Evolutionary conservation across 2,329 filamentous ascomycete species (phyloP).

Genomic region (Ophioceras dolichostomum): DNA sequence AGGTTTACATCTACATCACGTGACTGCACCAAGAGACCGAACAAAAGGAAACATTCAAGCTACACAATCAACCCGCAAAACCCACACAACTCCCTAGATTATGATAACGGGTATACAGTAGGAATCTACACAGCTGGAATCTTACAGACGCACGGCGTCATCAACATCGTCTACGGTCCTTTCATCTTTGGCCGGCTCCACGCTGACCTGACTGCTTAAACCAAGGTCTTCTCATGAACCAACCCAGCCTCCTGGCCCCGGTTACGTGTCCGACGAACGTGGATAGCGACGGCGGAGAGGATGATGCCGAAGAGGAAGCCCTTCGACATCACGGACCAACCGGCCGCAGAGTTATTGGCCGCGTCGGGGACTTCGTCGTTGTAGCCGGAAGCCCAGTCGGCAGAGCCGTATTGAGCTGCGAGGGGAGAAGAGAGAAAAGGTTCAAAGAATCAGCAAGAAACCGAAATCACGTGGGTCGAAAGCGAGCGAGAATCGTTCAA

Average conservation of each 20-base stretch:
- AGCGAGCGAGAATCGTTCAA: no score
- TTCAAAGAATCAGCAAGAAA: conserved; percentile 20
- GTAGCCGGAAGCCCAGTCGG: conserved; percentile 23
- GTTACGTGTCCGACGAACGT: conserved; percentile 25
- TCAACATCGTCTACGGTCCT: no score
- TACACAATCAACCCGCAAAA: no score
- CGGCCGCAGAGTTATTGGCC: conserved; percentile 2
- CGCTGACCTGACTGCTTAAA: conserved; percentile 14
- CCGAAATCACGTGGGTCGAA: no score
- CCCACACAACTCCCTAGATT: no score
- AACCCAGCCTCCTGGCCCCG: conserved; percentile 17
- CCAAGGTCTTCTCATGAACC: conserved; percentile 31
- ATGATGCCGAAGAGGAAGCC: conserved; percentile 36
- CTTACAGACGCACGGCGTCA: no score
- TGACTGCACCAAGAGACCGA: no score
- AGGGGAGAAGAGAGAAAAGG: conserved; percentile 14
- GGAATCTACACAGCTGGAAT: no score
- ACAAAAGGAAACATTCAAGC: no score
- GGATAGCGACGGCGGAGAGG: conserved; percentile 29
- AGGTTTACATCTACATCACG: no score
- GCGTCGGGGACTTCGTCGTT: conserved; percentile 17
- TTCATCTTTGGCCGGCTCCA: no score
- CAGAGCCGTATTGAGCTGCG: conserved; percentile 21
- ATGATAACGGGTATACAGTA: no score
- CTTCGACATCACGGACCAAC: conserved; percentile 34